Evolutionary conservation across 2,329 filamentous ascomycete genomes (phyloP).

Genomic region (Huntiella bhutanensis): DNA sequence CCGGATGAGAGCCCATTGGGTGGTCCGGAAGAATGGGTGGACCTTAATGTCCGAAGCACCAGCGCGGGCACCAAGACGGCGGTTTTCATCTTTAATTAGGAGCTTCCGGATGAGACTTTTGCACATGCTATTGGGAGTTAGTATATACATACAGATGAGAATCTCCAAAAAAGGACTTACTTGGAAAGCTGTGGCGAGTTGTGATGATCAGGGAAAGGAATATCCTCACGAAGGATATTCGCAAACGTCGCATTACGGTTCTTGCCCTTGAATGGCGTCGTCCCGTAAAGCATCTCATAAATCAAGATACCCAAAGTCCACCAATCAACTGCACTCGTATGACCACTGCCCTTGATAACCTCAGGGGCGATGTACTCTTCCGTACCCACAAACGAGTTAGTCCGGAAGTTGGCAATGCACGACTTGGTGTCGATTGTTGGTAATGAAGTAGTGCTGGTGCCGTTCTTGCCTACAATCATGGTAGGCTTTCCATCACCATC

Average conservation of each 20-base stretch:
- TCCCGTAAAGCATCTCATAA: conserved; percentile 98
- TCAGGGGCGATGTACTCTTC: conserved; percentile 98
- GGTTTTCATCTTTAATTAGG: conserved; percentile 92
- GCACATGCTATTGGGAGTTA: conserved; percentile 46
- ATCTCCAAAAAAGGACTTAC: conserved; percentile 34
- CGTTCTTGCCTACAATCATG: conserved; percentile 88
- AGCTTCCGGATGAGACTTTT: conserved; percentile 93
- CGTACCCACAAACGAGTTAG: conserved; percentile 94
- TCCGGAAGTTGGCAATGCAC: conserved; percentile 94
- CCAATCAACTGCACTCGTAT: conserved; percentile 97
- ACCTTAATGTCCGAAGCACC: conserved; percentile 93
- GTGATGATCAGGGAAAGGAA: conserved; percentile 81
- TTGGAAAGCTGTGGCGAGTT: conserved; percentile 75
- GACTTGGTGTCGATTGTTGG: conserved; percentile 98
- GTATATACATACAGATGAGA: no score
- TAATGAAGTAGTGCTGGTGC: conserved; percentile 66
- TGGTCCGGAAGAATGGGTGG: conserved; percentile 89
- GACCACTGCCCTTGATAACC: conserved; percentile 95
- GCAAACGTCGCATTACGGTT: conserved; percentile 96
- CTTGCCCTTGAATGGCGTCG: conserved; percentile 97
- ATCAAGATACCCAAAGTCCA: conserved; percentile 96
- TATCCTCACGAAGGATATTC: conserved; percentile 89
- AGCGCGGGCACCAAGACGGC: conserved; percentile 78
- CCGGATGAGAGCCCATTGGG: conserved; percentile 89
- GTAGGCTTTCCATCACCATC: conserved; percentile 88